Base-by-base conservation (phyloP, 1,284 basidiomycete genomes). In the Pyrrhoderma noxium region DNA sequence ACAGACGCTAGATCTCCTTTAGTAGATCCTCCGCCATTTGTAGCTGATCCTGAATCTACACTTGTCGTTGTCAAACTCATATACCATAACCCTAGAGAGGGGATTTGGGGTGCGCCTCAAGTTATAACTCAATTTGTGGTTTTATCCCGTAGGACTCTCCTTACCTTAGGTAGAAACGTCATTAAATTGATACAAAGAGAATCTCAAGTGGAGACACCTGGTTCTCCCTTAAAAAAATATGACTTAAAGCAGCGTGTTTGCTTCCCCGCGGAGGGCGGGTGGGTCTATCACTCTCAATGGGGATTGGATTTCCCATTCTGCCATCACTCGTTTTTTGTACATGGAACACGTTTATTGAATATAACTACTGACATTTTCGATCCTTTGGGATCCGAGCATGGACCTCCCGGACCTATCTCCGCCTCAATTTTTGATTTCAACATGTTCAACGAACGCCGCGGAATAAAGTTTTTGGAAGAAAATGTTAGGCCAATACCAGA, bases 381-480 rank as follows among this genome's bases (percentile, higher is more conserved):
- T 51, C 22, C 38, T n/a, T 47, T 9, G 23, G 34, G 11, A 54
- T 54, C n/a, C n/a, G 53, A 42, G 36, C 21, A 39, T 36, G n/a
- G n/a, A 13, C 9, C 5, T 5, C 27, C 27, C 27, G 27, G 27
- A 2, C 19, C 42, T 11, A 23, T 23, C 14, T 27, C 35, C 11
- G 22, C 49, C 11, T 22, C 22, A 8, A 3, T 53, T 13, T 53
- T 49, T 31, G 52, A 53, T 21, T 53, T 53, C 23, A 53, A 53
- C 21, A 16, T 53, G 18, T 38, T 38, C 19, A 49, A 53, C 31
- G 51, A 27, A 19, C 46, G 40, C 8, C 38, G 41, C 23, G 52
- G 43, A 2, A 13, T 43, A 1, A 9, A 13, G 11, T 22, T 49
- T 8, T 16, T 45, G 2, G 43, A 49, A 25, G 47, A 45, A 35